Evolutionary conservation across 176 grass and related monocot species (phyloP).

Genomic region (Poa pratensis): DNA sequence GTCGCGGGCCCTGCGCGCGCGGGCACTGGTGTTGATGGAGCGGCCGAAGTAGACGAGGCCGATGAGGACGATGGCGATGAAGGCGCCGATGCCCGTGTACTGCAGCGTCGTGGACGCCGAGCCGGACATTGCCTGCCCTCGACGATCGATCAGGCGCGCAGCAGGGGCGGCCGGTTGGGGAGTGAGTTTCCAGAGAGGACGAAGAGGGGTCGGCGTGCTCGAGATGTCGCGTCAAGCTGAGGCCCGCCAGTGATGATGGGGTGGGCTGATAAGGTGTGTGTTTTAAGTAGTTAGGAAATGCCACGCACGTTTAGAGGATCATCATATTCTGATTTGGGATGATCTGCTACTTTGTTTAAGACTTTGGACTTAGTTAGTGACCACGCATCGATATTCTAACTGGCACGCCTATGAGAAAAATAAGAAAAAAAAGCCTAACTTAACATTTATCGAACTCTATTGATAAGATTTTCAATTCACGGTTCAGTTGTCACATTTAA

Average conservation of each 20-base stretch:
- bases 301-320: neutral
- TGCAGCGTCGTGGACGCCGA: constrained; percentile 35
- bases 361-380: too few relatives aligned
- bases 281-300: constrained; percentile 29
- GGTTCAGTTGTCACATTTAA: too few relatives aligned
- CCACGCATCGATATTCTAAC: too few relatives aligned
- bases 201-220: neutral
- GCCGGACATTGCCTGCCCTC: constrained; percentile 33
- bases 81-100: constrained; percentile 48
- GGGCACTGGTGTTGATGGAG: neutral
- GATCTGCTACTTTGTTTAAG: too few relatives aligned
- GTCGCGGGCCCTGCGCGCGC: neutral
- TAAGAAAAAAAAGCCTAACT: too few relatives aligned
- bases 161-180: too few relatives aligned
- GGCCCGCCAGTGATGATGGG: too few relatives aligned
- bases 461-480: too few relatives aligned
- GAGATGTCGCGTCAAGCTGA: neutral
- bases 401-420: too few relatives aligned
- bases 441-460: too few relatives aligned
- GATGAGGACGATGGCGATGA: constrained; percentile 51
- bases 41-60: constrained; percentile 31
- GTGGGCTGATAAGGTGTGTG: neutral
- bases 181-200: neutral
- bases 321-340: too few relatives aligned
- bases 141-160: too few relatives aligned